Base-by-base conservation (phyloP, 768 basidiomycete genomes). In the Dacryopinax spathularia region DNA sequence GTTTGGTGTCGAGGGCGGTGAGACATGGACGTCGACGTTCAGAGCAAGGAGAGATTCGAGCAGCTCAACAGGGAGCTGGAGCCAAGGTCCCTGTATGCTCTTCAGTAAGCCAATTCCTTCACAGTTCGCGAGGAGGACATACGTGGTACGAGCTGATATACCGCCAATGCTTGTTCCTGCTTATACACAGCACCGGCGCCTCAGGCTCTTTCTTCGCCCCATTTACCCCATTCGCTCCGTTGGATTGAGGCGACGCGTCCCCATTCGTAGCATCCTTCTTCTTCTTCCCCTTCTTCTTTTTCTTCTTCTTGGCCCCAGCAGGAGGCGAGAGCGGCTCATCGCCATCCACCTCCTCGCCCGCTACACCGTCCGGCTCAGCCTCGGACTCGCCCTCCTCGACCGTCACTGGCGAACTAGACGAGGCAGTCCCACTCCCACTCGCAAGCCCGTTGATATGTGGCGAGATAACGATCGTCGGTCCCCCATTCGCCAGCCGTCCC, bases 141-240 rank as follows among this genome's bases (percentile, higher is more conserved):
- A 90, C 89, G 73, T 91, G 89, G 72, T 89, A 91, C 25, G 90
- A 90, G 74, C 88, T 90, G 75, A 93, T 92, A 70, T 91, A 92
- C 31, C 85, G 83, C 91, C 91, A 92, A 70, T 94, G 91, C 73
- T 94, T 94, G 77, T 93, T 92, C 68, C 91, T 82, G 75, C 87
- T 89, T 69, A 94, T 93, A 72, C 87, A 89, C 2, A 93, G 80
- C 34, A 87, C 83, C 0, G 85, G 80, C 16, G 83, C 83, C 44
- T 84, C 81, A 34, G 81, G 65, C 70, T 81, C 84, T 72, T 83
- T 81, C 70, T 84, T 84, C 74, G 60, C 64, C 65, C 61, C 62
- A 37, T 69, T 66, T 37, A 36, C 27, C 22, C 62, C 33, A 27
- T 56, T 18, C 36, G 60, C 31, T 3, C 36, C 20, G 1, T 85